A percentile compares a stretch with the other conserved stretches of the same genome.
Evolutionary conservation across 768 basidiomycete species (phyloP).

Genomic region (Mycena belliarum): DNA sequence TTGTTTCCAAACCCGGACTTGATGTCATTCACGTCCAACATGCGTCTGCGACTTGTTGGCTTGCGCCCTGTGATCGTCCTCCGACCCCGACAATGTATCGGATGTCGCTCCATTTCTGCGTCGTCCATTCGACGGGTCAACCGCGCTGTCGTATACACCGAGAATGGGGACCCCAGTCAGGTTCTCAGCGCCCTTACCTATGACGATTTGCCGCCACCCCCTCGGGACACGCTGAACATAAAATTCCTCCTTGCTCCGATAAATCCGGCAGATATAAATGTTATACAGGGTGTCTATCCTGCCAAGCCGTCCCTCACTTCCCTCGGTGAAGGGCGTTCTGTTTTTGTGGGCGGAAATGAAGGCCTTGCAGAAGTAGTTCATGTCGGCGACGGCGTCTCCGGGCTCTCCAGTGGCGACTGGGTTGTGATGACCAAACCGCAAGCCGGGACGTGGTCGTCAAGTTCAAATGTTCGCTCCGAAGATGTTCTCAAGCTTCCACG

Average conservation of each 20-base stretch:
- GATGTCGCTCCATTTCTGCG: neutral
- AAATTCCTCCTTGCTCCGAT: slow-evolving; percentile 71
- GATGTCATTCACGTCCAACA: slow-evolving; percentile 10
- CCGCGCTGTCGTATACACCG: slow-evolving; percentile 67
- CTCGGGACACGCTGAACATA: slow-evolving; percentile 61
- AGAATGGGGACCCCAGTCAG: slow-evolving; percentile 60
- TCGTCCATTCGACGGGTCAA: slow-evolving; percentile 32
- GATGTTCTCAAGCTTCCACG: slow-evolving; percentile 66
- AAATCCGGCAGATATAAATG: slow-evolving; percentile 82
- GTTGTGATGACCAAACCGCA: slow-evolving; percentile 72
- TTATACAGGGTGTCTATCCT: slow-evolving; percentile 83
- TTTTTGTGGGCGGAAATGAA: slow-evolving; percentile 76
- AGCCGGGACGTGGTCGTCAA: slow-evolving; percentile 73
- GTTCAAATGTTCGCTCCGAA: slow-evolving; percentile 48
- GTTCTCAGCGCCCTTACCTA: slow-evolving; percentile 58
- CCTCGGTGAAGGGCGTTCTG: slow-evolving; percentile 33
- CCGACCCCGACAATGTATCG: neutral
- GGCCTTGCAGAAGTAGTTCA: slow-evolving; percentile 68
- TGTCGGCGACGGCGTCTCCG: slow-evolving; percentile 55
- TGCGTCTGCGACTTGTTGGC: neutral
- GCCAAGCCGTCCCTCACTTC: slow-evolving; percentile 50
- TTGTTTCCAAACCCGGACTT: neutral
- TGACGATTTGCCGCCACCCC: slow-evolving; percentile 52
- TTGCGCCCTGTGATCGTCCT: neutral
- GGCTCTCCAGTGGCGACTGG: slow-evolving; percentile 62